Evolutionary conservation across 2,329 filamentous ascomycete genomes (phyloP).

Genomic region (Phialophora tarda): DNA sequence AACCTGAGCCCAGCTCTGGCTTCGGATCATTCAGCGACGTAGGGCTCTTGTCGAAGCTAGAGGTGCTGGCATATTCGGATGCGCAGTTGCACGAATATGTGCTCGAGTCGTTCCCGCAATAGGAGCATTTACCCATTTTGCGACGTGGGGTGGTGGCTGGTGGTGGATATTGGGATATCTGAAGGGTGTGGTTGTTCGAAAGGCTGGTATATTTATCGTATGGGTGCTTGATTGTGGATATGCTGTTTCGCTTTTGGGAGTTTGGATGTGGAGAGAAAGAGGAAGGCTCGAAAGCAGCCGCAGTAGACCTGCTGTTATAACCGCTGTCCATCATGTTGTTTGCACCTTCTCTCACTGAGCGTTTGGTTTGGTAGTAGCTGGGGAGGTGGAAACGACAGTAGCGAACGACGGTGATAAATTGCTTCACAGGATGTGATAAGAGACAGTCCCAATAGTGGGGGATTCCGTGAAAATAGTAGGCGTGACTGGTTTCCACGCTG

Average conservation of each 20-base stretch:
- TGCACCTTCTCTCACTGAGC: not conserved
- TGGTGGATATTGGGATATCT: not conserved
- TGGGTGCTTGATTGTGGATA: not conserved
- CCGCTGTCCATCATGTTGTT: slow-evolving; percentile 10
- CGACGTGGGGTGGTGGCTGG: not conserved
- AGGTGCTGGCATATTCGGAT: slow-evolving; percentile 15
- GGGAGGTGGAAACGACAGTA: not conserved
- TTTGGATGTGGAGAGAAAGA: not conserved
- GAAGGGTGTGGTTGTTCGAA: not conserved
- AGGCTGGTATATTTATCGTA: not conserved
- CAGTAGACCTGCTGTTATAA: slow-evolving; percentile 4
- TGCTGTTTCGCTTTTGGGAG: not conserved
- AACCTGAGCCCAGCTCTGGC: slow-evolving; percentile 14
- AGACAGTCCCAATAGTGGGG: not conserved
- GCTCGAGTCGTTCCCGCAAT: slow-evolving; percentile 16
- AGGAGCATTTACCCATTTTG: slow-evolving; percentile 16
- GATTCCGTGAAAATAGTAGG: not conserved
- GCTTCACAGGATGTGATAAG: not conserved
- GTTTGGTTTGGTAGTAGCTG: not conserved
- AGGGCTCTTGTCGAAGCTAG: slow-evolving; percentile 7
- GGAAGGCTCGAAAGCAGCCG: not conserved
- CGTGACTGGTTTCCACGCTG: too few species aligned
- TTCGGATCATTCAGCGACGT: slow-evolving; percentile 17
- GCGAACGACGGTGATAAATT: not conserved
- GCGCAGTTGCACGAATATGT: slow-evolving; percentile 14